Evolutionary conservation across 805 yeast genomes (phyloP).

Genomic region (Teunomyces panamensis): DNA sequence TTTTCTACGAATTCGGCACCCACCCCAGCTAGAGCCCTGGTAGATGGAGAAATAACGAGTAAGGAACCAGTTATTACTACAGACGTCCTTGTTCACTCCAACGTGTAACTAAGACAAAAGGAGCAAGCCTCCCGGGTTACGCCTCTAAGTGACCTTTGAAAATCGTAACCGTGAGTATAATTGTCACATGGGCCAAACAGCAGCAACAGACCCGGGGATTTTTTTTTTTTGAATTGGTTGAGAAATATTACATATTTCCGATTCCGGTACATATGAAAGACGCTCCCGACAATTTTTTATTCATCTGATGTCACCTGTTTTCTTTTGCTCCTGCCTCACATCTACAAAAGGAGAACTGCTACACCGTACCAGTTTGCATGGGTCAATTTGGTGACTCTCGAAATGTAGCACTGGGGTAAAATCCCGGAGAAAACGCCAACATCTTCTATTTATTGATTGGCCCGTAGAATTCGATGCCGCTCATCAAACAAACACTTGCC

Average conservation of each 20-base stretch:
- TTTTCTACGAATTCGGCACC: neutral
- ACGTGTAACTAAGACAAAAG: no score
- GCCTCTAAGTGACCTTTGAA: neutral
- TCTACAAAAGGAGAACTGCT: no score
- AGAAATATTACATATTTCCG: neutral
- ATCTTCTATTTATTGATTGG: no score
- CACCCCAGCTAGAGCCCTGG: neutral
- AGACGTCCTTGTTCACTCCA: no score
- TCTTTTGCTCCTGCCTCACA: neutral
- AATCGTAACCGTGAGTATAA: neutral
- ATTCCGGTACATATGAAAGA: neutral
- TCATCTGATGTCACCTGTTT: neutral
- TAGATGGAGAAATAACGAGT: neutral
- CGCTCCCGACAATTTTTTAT: neutral
- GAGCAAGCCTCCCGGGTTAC: neutral
- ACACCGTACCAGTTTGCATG: no score
- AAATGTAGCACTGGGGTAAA: no score
- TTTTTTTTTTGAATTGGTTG: neutral
- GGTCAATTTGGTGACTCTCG: no score
- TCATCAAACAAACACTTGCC: no score
- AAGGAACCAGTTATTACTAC: neutral
- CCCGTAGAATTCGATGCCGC: no score
- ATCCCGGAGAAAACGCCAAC: no score
- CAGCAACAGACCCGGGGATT: neutral
- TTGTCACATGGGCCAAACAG: neutral